Conservation (phyloP, 768 basidiomycete genomes). For the Boletus sp. region DNA sequence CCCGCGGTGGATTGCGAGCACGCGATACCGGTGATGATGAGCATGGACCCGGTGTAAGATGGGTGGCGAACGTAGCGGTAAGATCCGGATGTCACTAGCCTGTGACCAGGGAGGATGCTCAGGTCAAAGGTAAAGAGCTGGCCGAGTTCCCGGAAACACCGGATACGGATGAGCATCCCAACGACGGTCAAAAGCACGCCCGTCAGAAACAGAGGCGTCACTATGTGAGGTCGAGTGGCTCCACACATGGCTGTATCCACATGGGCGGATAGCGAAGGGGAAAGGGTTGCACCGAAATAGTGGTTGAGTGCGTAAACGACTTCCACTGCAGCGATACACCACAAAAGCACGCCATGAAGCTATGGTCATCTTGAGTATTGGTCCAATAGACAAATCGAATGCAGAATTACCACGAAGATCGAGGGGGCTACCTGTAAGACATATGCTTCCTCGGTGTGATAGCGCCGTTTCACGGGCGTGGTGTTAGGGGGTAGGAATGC, state of each 20-base stretch:
- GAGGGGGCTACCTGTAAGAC: constrained; percentile 54
- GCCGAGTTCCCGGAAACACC: constrained; percentile 53
- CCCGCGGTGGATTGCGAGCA: constrained; percentile 46
- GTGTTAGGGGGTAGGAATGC: constrained; percentile 59
- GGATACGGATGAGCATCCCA: constrained; percentile 48
- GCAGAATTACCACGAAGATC: constrained; percentile 46
- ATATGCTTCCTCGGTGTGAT: constrained; percentile 50
- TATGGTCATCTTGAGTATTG: constrained; percentile 18
- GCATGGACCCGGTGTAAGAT: constrained; percentile 51
- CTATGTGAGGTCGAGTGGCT: constrained; percentile 18
- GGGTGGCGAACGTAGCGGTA: constrained; percentile 55
- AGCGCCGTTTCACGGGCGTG: constrained; percentile 46
- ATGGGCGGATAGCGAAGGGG: constrained; percentile 33
- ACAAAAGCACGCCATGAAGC: constrained; percentile 50
- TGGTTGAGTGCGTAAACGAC: constrained; percentile 39
- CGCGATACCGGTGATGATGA: constrained; percentile 45
- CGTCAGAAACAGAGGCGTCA: constrained; percentile 44
- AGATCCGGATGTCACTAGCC: constrained; percentile 47
- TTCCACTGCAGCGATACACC: constrained; percentile 51
- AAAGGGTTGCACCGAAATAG: constrained; percentile 28
- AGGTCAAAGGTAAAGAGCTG: constrained; percentile 58
- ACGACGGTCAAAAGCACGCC: constrained; percentile 43
- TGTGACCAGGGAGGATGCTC: constrained; percentile 50
- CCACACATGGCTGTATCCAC: constrained; percentile 35
- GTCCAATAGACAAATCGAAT: neutral